Evolutionary conservation across 306 rosid species (phyloP).

Genomic region (Luffa acutangula): DNA sequence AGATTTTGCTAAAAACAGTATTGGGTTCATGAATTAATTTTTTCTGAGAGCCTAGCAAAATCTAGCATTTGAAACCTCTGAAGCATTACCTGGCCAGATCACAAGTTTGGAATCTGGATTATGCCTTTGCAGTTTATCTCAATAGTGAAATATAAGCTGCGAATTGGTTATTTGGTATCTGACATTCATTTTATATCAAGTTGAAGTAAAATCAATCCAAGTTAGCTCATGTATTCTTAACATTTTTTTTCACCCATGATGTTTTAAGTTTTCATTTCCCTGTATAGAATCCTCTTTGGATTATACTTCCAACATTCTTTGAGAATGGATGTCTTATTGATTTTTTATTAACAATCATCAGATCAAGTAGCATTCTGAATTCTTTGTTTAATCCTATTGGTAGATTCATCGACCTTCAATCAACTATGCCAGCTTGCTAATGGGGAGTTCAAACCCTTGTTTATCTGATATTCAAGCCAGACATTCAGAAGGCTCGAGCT

Average conservation of each 20-base stretch:
- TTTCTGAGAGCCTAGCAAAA: not conserved
- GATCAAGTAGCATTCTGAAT: not conserved
- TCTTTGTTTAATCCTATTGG: not conserved
- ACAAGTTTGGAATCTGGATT: not conserved
- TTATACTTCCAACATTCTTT: not conserved
- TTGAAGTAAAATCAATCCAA: not conserved
- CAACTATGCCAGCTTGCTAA: conserved; percentile 78
- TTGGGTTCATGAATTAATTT: not conserved
- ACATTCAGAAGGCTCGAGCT: not conserved
- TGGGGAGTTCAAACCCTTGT: conserved; percentile 49
- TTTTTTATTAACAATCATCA: not conserved
- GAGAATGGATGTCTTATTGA: not conserved
- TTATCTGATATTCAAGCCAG: conserved; percentile 1
- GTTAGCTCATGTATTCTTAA: not conserved
- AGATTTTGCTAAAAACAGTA: not conserved
- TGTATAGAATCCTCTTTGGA: not conserved
- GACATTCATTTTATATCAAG: not conserved
- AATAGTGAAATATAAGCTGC: not conserved
- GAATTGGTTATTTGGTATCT: not conserved
- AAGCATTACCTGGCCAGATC: not conserved
- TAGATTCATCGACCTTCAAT: conserved; percentile 61
- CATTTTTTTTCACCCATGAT: not conserved
- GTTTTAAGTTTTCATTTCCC: not conserved
- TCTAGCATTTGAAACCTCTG: not conserved
- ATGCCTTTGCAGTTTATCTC: not conserved